Percentiles rank a stretch among this genome's conserved stretches.
Evolutionary conservation across 2,329 filamentous ascomycete species (phyloP).

Genomic region (Cucurbitaria berberidis): DNA sequence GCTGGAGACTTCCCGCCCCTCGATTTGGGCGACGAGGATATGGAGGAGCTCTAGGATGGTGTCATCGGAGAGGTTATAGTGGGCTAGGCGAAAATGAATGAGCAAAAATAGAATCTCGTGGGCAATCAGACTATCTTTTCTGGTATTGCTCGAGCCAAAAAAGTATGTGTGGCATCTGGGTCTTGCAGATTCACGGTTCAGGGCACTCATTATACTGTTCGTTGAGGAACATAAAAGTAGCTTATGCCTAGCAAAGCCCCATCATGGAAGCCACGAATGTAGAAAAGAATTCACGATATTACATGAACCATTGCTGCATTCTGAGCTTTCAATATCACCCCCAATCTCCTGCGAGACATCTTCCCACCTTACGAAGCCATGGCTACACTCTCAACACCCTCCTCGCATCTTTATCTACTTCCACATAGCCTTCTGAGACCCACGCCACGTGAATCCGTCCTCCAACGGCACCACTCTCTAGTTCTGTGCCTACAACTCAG

Average conservation of each 20-base stretch:
- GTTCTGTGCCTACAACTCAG: no score
- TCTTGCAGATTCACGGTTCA: neutral
- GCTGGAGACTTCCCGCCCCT: slow-evolving; percentile 71
- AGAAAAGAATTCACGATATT: neutral
- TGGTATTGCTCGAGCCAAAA: neutral
- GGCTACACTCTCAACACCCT: neutral
- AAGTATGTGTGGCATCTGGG: neutral
- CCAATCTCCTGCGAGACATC: neutral
- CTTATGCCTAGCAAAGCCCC: neutral
- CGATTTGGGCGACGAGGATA: slow-evolving; percentile 64
- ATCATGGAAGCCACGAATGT: neutral
- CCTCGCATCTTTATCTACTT: neutral
- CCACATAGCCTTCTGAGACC: no score
- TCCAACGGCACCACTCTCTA: no score
- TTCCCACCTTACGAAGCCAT: neutral
- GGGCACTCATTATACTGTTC: neutral
- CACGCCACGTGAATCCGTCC: no score
- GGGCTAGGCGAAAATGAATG: neutral
- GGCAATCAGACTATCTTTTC: neutral
- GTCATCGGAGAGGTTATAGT: neutral
- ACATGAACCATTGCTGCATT: neutral
- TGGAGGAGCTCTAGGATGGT: slow-evolving; percentile 61
- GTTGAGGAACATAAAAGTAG: neutral
- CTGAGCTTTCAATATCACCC: neutral
- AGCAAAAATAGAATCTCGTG: neutral